Evolutionary conservation across 345 rosid genomes (phyloP).

Genomic region (thale cress (Arabidopsis thaliana)): DNA sequence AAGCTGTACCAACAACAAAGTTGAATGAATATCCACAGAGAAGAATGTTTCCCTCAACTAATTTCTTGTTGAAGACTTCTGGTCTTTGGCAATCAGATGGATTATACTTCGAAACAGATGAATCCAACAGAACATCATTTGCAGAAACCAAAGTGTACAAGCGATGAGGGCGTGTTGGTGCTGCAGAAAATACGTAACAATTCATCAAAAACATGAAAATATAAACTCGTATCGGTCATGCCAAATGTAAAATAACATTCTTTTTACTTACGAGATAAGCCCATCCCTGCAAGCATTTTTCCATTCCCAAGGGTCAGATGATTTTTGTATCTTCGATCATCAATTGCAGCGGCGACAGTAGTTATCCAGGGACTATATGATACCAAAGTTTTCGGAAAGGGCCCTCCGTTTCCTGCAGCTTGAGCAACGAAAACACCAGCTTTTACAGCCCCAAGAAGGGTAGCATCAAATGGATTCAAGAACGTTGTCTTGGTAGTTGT

Average conservation of each 20-base stretch:
- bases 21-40: constrained; percentile 99
- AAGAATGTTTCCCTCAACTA: constrained; percentile 87
- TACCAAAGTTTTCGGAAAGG: constrained; percentile 90
- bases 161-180: constrained; percentile 74
- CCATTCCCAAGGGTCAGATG: constrained; percentile 88
- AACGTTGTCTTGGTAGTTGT: constrained; percentile 83
- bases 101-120: constrained; percentile 73
- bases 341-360: constrained; percentile 94
- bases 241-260: constrained; percentile 31
- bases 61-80: constrained; percentile 84
- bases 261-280: constrained; percentile 72
- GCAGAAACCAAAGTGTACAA: constrained; percentile 89
- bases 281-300: constrained; percentile 78
- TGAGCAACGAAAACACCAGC: constrained; percentile 99
- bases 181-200: constrained; percentile 52
- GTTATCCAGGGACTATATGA: constrained; percentile 98
- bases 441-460: constrained; percentile 97
- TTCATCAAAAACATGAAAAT: constrained; percentile 17
- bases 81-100: constrained; percentile 98
- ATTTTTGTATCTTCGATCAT: constrained; percentile 92
- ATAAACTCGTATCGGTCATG: not conserved
- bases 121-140: constrained; percentile 86
- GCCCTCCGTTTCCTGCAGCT: constrained; percentile 99
- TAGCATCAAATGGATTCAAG: constrained; percentile 94
- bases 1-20: constrained; percentile 93